Evolutionary conservation across 192 early-diverging fungal species (phyloP).

Genomic region (Kickxella alabastrina): DNA sequence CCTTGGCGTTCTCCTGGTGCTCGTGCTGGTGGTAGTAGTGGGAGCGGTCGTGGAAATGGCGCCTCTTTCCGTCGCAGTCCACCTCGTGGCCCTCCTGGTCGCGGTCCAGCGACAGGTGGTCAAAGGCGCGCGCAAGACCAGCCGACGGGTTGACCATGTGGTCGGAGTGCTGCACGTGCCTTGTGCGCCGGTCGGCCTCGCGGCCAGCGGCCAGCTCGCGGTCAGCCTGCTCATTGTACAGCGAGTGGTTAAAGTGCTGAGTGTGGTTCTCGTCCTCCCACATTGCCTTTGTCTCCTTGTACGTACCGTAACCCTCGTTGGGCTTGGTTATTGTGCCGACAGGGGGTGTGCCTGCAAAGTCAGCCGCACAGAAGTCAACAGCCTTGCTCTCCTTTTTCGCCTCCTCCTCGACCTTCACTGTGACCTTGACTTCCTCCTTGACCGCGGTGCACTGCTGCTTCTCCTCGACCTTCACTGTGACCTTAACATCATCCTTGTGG

Average conservation of each 20-base stretch:
- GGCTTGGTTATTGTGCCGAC: slow-evolving; percentile 49
- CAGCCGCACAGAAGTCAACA: slow-evolving; percentile 41
- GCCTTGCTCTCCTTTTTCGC: slow-evolving; percentile 37
- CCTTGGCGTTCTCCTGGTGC: slow-evolving; percentile 54
- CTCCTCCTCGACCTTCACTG: slow-evolving; percentile 48
- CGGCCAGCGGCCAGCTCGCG: slow-evolving; percentile 38
- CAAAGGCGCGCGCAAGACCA: slow-evolving; percentile 51
- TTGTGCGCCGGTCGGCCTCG: slow-evolving; percentile 46
- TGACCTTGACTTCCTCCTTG: slow-evolving; percentile 46
- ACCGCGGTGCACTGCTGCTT: slow-evolving; percentile 16
- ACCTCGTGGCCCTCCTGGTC: slow-evolving; percentile 53
- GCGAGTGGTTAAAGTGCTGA: slow-evolving; percentile 54
- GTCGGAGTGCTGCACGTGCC: slow-evolving; percentile 52
- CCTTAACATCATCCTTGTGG: slow-evolving; percentile 33
- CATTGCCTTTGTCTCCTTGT: slow-evolving; percentile 54
- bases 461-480: slow-evolving; percentile 20
- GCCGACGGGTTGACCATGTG: slow-evolving; percentile 50
- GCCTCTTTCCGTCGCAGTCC: slow-evolving; percentile 46
- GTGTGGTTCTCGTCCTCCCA: slow-evolving; percentile 56
- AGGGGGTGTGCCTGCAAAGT: slow-evolving; percentile 42
- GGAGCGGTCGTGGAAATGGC: slow-evolving; percentile 52
- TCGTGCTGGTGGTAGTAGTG: slow-evolving; percentile 57
- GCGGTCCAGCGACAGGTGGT: slow-evolving; percentile 51
- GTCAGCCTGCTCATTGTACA: slow-evolving; percentile 55
- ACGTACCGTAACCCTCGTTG: slow-evolving; percentile 53